Evolutionary conservation across 495 filamentous ascomycete species (phyloP), one percentile per base, ranked within the genome.

Genomic region (Trichoderma parareesei): DNA sequence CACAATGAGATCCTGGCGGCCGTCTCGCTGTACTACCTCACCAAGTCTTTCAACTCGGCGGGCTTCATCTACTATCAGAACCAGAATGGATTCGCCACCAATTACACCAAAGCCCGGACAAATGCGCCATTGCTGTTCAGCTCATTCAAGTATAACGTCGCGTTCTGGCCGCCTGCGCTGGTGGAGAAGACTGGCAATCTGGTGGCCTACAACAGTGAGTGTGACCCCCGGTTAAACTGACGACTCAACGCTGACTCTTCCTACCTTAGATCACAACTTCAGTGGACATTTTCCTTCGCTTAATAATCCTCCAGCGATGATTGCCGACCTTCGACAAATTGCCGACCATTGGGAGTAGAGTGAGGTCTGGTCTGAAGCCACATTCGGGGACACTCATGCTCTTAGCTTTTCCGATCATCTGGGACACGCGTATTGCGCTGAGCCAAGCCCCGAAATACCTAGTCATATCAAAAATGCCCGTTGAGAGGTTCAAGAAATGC

Each of bases 1-100:
- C 66, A 68, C 44, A 63, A 69, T 37, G 71, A 75, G 42, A 67
- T 76, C 38, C 41, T 76, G 18, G 64, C 65, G 2, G 63, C 64
- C 11, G 71, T 72, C 11, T 76, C 75, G 41, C 65, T 77, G n/a
- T 75, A 73, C 49, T 77, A 71, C 61, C 67, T 74, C 16, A 74
- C 69, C 8, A 43, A 61, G 2, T 63, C 65, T 5, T 61, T 74
- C 38, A 59, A 66, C 35, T 66, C 72, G 5, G 67, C 69, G 4
- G 65, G 64, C 2, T 72, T 59, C 49, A 68, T 69, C 33, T 71
- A 73, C 42, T 57, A 48, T 8, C 61, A 67, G 27, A 68, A 71
- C 57, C 63, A 49, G 0, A 57, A 67, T 5, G 68, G 64, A 13
- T 68, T 68, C 27, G 35, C 48, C 37, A 38, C 9, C 3, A 8